Base-by-base conservation (phyloP, 2,329 filamentous ascomycete species). In the Cladosporium halotolerans region DNA sequence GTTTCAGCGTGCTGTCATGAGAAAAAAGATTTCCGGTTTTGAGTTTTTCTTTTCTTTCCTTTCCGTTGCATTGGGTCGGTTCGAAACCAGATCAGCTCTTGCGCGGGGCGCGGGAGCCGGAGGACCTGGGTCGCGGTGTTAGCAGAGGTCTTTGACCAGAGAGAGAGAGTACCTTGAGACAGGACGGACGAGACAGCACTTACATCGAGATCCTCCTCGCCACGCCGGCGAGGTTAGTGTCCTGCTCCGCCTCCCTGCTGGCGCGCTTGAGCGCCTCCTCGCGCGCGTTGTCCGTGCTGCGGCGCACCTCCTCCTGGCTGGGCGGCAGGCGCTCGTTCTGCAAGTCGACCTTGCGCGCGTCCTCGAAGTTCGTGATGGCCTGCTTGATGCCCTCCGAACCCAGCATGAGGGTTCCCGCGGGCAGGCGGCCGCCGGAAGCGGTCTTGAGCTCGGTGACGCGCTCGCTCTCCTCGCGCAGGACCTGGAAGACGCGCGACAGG, bases 371-470 rank as follows among this genome's bases (percentile, higher is more conserved):
- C 72, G 83, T 92, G 64, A 99, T 99, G 33, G 93, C 93, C 66
- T 96, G 91, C 79, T 97, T 99, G 77, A 97, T 96, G 55, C 93
- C 93, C 73, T 99, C 93, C 1, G 93, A 92, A 55, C 93, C 93
- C 50, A 97, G 81, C 93, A 99, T 97, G 57, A 99, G 84, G 5
- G 93, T 99, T 54, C 93, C 93, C 6, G 91, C 90, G 1, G 93
- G 93, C 58, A 99, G 80, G 66, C 91, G 84, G 55, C 93, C 93
- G 61, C 93, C 93, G 57, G 90, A 86, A 42, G 91, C 92, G 43
- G 92, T 97, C 82, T 99, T 99, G 71, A 99, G 83, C 73, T 99
- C 93, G 38, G 92, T 96, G 53, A 99, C 91, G 64, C 87, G 84
- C 77, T 99, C 93, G 2, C 91, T 95, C 73, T 99, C 93, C 74